These are phyloP conservation scores for Cercis canadensis DNA, from an alignment of 306 rosid genomes.

Conservation along the genomic window DNA sequence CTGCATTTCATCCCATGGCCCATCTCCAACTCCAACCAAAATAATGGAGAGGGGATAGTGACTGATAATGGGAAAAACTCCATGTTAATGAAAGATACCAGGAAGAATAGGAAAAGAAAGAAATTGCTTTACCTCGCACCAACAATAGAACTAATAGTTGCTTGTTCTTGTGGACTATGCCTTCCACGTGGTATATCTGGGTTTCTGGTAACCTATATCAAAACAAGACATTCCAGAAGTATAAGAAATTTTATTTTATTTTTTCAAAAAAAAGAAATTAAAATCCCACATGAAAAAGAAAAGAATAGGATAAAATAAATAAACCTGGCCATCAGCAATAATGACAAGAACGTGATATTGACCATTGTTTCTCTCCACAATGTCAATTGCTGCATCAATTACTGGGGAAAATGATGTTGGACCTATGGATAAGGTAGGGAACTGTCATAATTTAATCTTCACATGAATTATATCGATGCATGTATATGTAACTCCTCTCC, in stretches of 20 bases:
- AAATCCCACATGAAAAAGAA: conserved; percentile 18
- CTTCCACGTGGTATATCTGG: conserved; percentile 69
- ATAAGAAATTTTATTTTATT: not conserved
- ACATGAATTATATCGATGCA: not conserved
- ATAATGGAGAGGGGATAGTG: conserved; percentile 85
- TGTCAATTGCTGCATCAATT: conserved; percentile 82
- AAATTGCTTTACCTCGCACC: conserved; percentile 78
- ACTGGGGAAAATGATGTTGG: conserved; percentile 96
- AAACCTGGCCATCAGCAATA: conserved; percentile 98
- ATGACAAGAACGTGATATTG: conserved; percentile 98
- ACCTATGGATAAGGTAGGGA: conserved; percentile 54
- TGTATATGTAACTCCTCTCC: not conserved
- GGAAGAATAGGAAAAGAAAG: conserved; percentile 25
- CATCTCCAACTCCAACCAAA: conserved; percentile 98
- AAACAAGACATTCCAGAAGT: conserved; percentile 16
- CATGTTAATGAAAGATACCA: conserved; percentile 36
- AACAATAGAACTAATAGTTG: conserved; percentile 72
- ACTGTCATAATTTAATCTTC: conserved; percentile 8
- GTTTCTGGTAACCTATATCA: conserved; percentile 69
- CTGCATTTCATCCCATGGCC: conserved; percentile 96
- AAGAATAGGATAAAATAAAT: conserved; percentile 18
- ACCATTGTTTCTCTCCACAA: conserved; percentile 74
- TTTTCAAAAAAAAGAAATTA: conserved; percentile 16
- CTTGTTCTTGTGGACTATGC: conserved; percentile 82
- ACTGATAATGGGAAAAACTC: conserved; percentile 49